These are phyloP conservation scores for Picea abies DNA, from an alignment of 83 land plant species.

Conservation along the genomic window DNA sequence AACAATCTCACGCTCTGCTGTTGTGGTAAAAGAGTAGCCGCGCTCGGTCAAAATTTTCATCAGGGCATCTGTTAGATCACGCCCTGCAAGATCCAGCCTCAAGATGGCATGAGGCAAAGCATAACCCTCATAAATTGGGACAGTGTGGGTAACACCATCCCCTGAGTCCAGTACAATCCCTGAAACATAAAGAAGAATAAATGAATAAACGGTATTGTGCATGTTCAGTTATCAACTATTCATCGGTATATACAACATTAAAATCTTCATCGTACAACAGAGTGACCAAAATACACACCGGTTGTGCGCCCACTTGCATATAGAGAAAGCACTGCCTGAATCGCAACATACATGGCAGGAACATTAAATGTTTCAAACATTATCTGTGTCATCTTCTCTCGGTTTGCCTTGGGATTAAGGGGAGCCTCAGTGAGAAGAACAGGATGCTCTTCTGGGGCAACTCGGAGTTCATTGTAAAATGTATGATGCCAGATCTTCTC, in stretches of 20 bases:
- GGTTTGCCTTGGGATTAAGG: constrained; percentile 31
- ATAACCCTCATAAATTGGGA: constrained; percentile 46
- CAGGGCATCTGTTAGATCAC: constrained; percentile 35
- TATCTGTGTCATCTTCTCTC: constrained; percentile 27
- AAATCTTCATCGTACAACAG: not conserved
- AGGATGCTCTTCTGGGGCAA: constrained; percentile 31
- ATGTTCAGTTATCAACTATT: too few relatives aligned
- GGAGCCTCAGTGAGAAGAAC: constrained; percentile 27
- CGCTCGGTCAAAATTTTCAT: constrained; percentile 58
- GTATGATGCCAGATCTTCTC: constrained; percentile 26
- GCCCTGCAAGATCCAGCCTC: constrained; percentile 47
- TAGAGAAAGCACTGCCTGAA: constrained; percentile 36
- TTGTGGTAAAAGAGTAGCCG: constrained; percentile 62
- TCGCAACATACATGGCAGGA: constrained; percentile 41
- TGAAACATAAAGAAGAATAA: constrained; percentile 5
- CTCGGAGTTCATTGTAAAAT: constrained; percentile 5
- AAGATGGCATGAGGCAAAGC: constrained; percentile 53
- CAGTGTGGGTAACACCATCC: constrained; percentile 46
- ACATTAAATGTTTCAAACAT: constrained; percentile 28
- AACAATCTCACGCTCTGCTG: constrained; percentile 45
- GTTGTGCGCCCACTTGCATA: constrained; percentile 42
- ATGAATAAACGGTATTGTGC: not conserved
- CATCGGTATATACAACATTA: too few relatives aligned
- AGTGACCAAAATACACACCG: constrained; percentile 16
- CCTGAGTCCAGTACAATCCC: constrained; percentile 61